Evolutionary conservation across 208 protist species (phyloP), one percentile per base, ranked within the genome.

Genomic region (Crithidia acanthocephali): DNA sequence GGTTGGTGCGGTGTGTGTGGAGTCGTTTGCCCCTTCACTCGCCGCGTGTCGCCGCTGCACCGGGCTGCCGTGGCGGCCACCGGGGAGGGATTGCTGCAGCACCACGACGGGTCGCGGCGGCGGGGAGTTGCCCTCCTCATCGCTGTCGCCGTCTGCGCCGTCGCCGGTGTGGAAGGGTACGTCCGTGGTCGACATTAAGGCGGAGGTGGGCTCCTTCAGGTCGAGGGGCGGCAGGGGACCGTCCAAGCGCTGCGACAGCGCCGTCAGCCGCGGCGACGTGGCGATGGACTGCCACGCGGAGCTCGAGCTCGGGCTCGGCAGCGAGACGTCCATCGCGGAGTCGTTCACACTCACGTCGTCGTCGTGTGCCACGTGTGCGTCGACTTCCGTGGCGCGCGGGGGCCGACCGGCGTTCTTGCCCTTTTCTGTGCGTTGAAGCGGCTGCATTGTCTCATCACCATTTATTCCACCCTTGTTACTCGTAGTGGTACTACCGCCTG

Each of bases 31-130:
- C 15, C 53, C 53, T 44, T 61, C 65, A 10, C 65, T 70, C 18
- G 65, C 65, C 1, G 65, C 53, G 18, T 59, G 53, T 27, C 35
- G 62, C 22, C 33, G 62, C 62, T 23, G 35, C 33, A 13, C 40
- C 1, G 37, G 51, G 28, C 25, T 48, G 10, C 23, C 9, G 6
- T 9, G 6, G 44, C 44, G 13, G 16, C 44, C 10, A 16, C 45
- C 65, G 2, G 35, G 40, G 2, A n/a, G 7, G 15, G 52, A 1
- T 11, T 61, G 33, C 27, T 40, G 52, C 35, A 30, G 22, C 9
- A 44, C 8, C 9, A 53, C 53, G 0, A 53, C 53, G 0, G 65
- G 65, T 2, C 53, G 65, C 27, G 65, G 65, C 20, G 51, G 65
- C 4, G 65, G 65, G 25, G 53, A 70, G 33, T 58, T 44, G 52